Base-by-base conservation (phyloP, 2,329 filamentous ascomycete species). In the Neofusicoccum laricinum region DNA sequence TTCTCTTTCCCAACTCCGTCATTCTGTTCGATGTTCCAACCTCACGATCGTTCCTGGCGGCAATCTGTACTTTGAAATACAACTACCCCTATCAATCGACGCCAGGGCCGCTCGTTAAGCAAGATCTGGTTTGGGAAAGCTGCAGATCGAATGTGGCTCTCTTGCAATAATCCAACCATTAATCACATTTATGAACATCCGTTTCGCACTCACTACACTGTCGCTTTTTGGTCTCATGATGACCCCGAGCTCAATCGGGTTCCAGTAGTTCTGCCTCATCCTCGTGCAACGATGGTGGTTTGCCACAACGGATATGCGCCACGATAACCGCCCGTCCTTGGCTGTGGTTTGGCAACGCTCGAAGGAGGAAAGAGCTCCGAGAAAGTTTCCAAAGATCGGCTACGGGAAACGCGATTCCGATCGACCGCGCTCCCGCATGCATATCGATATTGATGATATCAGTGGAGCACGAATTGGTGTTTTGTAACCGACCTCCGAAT, bases 41-140 rank as follows among this genome's bases (percentile, higher is more conserved):
- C 12, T 5, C 2, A 36, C 40, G 41, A 10, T 59, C 41, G 40
- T 36, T 45, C 12, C 55, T 46, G 55, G 25, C 30, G 55, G 55
- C 17, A 10, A 46, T 48, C 30, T 48, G 55, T 59, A 46, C 11
- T 59, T 58, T 36, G 46, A 59, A 6, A 32, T 15, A 38, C 15
- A 2, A 12, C 38, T 8, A 3, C 21, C 36, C 36, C 15, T n/a
- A 45, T 8, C 30, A 34, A 14, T 11, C 11, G n/a, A 59, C 30
- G 55, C 55, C 55, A 59, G 55, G 55, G 40, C 55, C 40, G 17
- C 30, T 59, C 40, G 43, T 59, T 46, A 32, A 38, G 8, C 30
- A 8, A 11, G n/a, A 11, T 19, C 12, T 36, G 15, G 6, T 30
- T 30, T 30, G 25, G 5, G 25, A 7, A 30, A 30, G 25, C 25